Conservation (phyloP, 1,284 basidiomycete species). For the Athelia sp. region DNA sequence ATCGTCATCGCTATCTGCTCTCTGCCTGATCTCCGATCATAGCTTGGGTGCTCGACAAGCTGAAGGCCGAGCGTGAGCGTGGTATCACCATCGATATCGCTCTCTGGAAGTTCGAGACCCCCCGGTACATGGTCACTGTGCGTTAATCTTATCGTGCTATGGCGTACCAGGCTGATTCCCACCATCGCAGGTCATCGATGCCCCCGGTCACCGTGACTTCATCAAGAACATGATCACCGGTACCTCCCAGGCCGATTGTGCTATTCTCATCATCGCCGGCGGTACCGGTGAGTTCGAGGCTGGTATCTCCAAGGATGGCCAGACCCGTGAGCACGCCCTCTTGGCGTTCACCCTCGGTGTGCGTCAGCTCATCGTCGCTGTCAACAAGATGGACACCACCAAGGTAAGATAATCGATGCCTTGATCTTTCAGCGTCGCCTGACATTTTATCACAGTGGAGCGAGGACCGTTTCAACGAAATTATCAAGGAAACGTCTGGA, state of each 20-base stretch:
- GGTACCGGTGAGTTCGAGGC: constrained; percentile 99
- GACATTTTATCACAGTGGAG: constrained; percentile 68
- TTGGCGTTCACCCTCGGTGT: constrained; percentile 99
- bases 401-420: constrained; percentile 51
- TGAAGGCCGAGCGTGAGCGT: constrained; percentile 99
- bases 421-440: constrained; percentile 14
- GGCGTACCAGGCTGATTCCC: constrained; percentile 14
- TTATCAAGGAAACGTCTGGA: constrained; percentile 97
- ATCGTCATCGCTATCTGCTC: constrained; percentile 10
- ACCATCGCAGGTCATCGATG: constrained; percentile 80
- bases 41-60: constrained; percentile 99
- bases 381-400: constrained; percentile 99
- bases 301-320: constrained; percentile 99
- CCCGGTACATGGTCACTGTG: constrained; percentile 87
- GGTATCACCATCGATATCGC: constrained; percentile 99
- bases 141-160: constrained; percentile 19
- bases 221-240: constrained; percentile 99
- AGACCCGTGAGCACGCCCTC: constrained; percentile 99
- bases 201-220: constrained; percentile 99
- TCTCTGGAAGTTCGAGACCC: constrained; percentile 99
- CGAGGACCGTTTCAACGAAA: constrained; percentile 99
- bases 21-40: constrained; percentile 10
- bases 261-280: constrained; percentile 98
- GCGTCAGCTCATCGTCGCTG: constrained; percentile 98
- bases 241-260: constrained; percentile 99